Evolutionary conservation across 1,139 yeast genomes (phyloP).

Genomic region (Schizosaccharomyces versatilis): DNA sequence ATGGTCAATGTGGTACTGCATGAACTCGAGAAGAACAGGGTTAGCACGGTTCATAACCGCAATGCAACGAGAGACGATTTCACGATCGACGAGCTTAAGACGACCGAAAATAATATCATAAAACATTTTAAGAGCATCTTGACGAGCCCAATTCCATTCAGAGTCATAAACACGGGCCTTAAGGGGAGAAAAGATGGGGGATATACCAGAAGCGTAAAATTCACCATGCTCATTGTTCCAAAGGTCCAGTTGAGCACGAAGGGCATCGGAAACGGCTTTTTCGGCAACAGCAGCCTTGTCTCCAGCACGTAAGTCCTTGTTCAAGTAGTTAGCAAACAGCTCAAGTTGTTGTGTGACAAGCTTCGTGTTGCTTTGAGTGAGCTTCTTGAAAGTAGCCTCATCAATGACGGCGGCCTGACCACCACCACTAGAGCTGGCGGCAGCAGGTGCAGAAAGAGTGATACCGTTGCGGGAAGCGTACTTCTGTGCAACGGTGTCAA

Average conservation of each 20-base stretch:
- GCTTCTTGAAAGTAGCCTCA: conserved; percentile 86
- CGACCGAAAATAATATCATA: conserved; percentile 90
- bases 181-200: conserved; percentile 71
- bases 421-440: conserved; percentile 30
- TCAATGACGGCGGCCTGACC: conserved; percentile 38
- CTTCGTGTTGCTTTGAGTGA: conserved; percentile 70
- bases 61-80: conserved; percentile 86
- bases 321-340: conserved; percentile 81
- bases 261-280: conserved; percentile 60
- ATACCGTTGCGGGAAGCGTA: conserved; percentile 71
- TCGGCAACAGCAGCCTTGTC: conserved; percentile 70
- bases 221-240: conserved; percentile 94
- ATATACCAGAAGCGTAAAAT: conserved; percentile 73
- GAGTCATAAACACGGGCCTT: conserved; percentile 94
- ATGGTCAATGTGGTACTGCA: conserved; percentile 92
- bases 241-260: conserved; percentile 77
- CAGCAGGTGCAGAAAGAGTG: conserved; percentile 44
- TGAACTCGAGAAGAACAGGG: conserved; percentile 78
- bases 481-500: conserved; percentile 61
- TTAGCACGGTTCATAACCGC: conserved; percentile 94
- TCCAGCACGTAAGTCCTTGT: conserved; percentile 75
- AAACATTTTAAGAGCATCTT: conserved; percentile 81
- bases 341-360: conserved; percentile 91
- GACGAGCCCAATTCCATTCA: conserved; percentile 99
- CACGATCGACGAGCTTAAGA: conserved; percentile 73